These are phyloP conservation scores for Strobilomyces dryophilus DNA, from an alignment of 768 basidiomycete genomes.

Conservation along the genomic window DNA sequence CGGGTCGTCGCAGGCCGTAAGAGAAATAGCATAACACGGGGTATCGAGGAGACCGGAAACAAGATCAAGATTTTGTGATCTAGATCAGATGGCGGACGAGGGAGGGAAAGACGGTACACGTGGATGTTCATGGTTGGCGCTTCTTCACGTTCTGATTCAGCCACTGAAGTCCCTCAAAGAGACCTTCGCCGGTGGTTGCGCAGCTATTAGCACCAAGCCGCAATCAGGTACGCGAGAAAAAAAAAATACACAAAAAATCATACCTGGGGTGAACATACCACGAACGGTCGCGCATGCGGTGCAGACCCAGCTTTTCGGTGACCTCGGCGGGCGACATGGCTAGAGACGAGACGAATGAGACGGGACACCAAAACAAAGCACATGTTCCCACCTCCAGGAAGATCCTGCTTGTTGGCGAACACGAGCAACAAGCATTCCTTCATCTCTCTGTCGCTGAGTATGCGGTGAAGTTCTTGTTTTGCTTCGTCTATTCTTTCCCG, in stretches of 20 bases:
- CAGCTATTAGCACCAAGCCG: conserved; percentile 49
- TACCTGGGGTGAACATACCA: conserved; percentile 99
- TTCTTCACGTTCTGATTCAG: conserved; percentile 96
- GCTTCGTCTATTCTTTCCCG: conserved; percentile 95
- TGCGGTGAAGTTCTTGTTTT: conserved; percentile 90
- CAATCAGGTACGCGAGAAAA: background rate
- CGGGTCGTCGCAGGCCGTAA: conserved; percentile 32
- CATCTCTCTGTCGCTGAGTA: conserved; percentile 97
- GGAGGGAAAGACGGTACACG: conserved; percentile 11
- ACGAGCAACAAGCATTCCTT: conserved; percentile 94
- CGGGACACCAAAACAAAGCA: background rate
- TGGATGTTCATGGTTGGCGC: conserved; percentile 59
- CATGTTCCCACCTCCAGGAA: conserved; percentile 77
- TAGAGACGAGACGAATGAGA: conserved; percentile 10
- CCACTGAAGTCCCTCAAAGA: conserved; percentile 98
- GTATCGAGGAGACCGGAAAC: conserved; percentile 28
- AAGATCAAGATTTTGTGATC: conserved; percentile 13
- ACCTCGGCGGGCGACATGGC: conserved; percentile 99
- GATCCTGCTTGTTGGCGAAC: conserved; percentile 99
- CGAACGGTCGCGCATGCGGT: conserved; percentile 93
- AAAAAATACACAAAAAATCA: conserved; percentile 18
- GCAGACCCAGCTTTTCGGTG: conserved; percentile 92
- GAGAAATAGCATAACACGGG: conserved; percentile 32
- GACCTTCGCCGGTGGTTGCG: conserved; percentile 93
- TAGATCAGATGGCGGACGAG: conserved; percentile 24